Percentiles rank a stretch among this genome's conserved stretches.
Evolutionary conservation across 2,329 filamentous ascomycete species (phyloP).

Genomic region (Thelonectria olida): DNA sequence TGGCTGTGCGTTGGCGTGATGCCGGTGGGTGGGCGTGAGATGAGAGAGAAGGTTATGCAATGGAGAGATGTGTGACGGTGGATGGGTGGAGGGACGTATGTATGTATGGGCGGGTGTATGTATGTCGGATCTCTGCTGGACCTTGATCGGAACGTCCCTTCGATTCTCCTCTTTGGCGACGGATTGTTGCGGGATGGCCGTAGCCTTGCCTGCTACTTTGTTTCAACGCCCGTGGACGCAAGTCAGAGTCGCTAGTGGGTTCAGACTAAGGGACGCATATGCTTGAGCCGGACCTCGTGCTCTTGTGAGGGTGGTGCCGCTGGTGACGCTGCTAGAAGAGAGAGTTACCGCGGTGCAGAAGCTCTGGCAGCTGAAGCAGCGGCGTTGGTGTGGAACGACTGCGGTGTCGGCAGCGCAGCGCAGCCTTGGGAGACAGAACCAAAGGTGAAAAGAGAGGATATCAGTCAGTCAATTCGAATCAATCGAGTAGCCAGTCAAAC

Average conservation of each 20-base stretch:
- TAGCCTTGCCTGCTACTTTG: slow-evolving; percentile 24
- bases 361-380: slow-evolving; percentile 25
- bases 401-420: slow-evolving; percentile 19
- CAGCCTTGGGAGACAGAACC: slow-evolving; percentile 6
- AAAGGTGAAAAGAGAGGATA: slow-evolving; percentile 20
- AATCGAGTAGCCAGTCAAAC: slow-evolving; percentile 22
- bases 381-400: slow-evolving; percentile 16
- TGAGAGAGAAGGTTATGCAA: slow-evolving; percentile 18
- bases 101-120: slow-evolving; percentile 10
- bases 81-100: slow-evolving; percentile 1
- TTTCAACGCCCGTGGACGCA: slow-evolving; percentile 29
- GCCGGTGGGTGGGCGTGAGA: slow-evolving; percentile 24
- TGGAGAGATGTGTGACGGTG: slow-evolving; percentile 1
- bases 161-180: slow-evolving; percentile 18
- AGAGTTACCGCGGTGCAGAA: slow-evolving; percentile 30
- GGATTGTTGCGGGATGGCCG: slow-evolving; percentile 18
- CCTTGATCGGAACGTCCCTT: slow-evolving; percentile 14
- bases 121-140: slow-evolving; percentile 9
- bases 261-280: slow-evolving; percentile 31
- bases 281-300: slow-evolving; percentile 33
- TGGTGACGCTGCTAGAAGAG: slow-evolving; percentile 28
- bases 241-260: slow-evolving; percentile 30
- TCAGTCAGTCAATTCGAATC: slow-evolving; percentile 24
- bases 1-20: slow-evolving; percentile 34
- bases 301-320: slow-evolving; percentile 30